A percentile compares a stretch with the other conserved stretches of the same genome.
Conservation (phyloP, 1,284 basidiomycete species). For the Ustanciosporium gigantosporum region DNA sequence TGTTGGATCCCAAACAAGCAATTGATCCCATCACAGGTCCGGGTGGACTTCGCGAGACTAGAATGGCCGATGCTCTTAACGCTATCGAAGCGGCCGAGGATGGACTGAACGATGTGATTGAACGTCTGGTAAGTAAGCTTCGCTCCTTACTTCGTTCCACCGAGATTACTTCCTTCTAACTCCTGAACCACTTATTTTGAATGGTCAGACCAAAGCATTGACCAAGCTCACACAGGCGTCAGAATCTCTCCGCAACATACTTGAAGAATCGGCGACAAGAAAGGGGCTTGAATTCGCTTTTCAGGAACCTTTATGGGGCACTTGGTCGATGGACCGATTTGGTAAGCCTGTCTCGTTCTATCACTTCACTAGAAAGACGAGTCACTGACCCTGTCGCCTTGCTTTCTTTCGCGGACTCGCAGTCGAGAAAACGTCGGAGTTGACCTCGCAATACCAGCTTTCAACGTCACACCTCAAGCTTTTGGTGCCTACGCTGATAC, state of each 20-base stretch:
- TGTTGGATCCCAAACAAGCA: constrained; percentile 13
- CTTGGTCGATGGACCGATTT: constrained; percentile 52
- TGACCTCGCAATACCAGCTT: constrained; percentile 25
- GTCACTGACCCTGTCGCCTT: no score
- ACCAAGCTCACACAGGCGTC: constrained; percentile 24
- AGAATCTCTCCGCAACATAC: constrained; percentile 22
- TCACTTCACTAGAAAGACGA: background rate
- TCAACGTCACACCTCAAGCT: constrained; percentile 27
- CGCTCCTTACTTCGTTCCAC: background rate
- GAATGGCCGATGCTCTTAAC: constrained; percentile 16
- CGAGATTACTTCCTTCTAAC: background rate
- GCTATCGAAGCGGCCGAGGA: constrained; percentile 26
- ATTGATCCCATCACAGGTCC: constrained; percentile 20
- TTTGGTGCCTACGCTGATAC: constrained; percentile 22
- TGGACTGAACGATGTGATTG: constrained; percentile 13
- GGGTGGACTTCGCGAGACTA: constrained; percentile 18
- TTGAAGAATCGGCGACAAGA: constrained; percentile 36
- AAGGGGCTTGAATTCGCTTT: constrained; percentile 37
- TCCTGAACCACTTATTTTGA: background rate
- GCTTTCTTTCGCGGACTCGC: no score
- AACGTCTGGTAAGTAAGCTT: constrained; percentile 31
- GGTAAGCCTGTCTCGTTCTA: no score
- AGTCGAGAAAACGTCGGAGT: constrained; percentile 14
- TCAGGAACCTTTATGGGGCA: constrained; percentile 48
- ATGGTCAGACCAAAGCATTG: constrained; percentile 28